Conservation (phyloP, 225 moss, liverwort and hornwort species). For the Polytrichum formosum region DNA sequence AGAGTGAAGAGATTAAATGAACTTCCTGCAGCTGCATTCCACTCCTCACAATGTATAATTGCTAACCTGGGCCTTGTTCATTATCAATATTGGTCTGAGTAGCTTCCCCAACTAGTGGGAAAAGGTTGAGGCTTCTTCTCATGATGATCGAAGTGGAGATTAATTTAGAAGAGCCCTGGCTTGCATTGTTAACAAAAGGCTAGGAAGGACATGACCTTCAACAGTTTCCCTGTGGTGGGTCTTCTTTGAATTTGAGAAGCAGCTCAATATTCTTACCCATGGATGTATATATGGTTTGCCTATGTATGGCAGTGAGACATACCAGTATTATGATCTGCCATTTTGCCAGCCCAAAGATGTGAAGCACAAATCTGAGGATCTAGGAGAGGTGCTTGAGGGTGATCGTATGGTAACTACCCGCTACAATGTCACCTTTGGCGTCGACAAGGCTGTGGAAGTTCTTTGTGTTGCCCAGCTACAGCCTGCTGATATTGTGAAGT, state of each 20-base stretch:
- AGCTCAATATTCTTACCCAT: neutral
- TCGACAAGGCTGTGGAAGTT: constrained; percentile 56
- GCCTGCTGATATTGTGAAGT: constrained; percentile 48
- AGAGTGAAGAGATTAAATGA: too few species aligned
- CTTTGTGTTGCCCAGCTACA: constrained; percentile 59
- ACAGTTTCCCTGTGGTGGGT: neutral
- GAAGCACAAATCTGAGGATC: constrained; percentile 77
- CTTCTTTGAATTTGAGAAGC: neutral
- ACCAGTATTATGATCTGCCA: constrained; percentile 94
- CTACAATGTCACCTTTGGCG: constrained; percentile 80
- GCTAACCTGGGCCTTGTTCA: too few species aligned
- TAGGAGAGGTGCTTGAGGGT: constrained; percentile 95
- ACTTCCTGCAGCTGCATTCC: too few species aligned
- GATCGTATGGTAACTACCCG: constrained; percentile 93
- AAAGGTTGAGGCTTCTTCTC: too few species aligned
- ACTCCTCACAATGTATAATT: too few species aligned
- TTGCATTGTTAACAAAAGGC: neutral
- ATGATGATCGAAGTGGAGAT: too few species aligned
- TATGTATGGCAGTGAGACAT: constrained; percentile 74
- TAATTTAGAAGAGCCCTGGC: too few species aligned
- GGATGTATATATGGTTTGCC: too few species aligned
- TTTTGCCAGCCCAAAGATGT: constrained; percentile 72
- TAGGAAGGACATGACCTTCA: neutral
- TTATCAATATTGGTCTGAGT: too few species aligned
- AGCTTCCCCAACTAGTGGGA: too few species aligned